Evolutionary conservation across 257 asterid species (phyloP).

Genomic region (Scutellaria galericulata): DNA sequence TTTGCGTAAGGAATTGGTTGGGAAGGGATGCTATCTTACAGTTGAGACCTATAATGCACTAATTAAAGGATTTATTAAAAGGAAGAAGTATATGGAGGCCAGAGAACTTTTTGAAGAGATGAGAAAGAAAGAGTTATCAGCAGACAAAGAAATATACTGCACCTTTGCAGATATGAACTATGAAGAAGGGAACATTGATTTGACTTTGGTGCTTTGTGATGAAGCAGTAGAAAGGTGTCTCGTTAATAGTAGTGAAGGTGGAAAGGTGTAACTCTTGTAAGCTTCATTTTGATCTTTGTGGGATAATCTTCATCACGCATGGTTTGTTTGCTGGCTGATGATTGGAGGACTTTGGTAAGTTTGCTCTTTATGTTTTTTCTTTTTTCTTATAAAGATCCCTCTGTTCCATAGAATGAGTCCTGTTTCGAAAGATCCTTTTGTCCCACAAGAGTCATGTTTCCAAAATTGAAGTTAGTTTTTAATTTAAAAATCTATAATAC

Average conservation of each 20-base stretch:
- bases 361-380: conserved; percentile 13
- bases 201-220: conserved; percentile 80
- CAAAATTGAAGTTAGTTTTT: no score
- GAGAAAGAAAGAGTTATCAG: conserved; percentile 64
- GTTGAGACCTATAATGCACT: conserved; percentile 71
- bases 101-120: conserved; percentile 78
- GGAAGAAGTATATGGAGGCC: conserved; percentile 78
- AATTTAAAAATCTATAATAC: no score
- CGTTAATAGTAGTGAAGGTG: conserved; percentile 37
- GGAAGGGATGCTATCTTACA: conserved; percentile 62
- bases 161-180: conserved; percentile 76
- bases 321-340: background rate
- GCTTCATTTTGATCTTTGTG: conserved; percentile 24
- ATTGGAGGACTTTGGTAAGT: conserved; percentile 38
- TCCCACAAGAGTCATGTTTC: no score
- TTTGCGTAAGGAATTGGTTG: conserved; percentile 70
- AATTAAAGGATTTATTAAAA: conserved; percentile 76
- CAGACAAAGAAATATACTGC: conserved; percentile 62
- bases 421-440: no score
- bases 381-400: conserved; percentile 3
- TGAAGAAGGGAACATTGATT: conserved; percentile 75
- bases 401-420: no score
- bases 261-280: conserved; percentile 37
- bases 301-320: conserved; percentile 30
- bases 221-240: conserved; percentile 75